A percentile compares a stretch with the other conserved stretches of the same genome.
phyloP scores from a whole-genome alignment of 2,329 filamentous ascomycete species.

The Colletotrichum horii region DNA sequence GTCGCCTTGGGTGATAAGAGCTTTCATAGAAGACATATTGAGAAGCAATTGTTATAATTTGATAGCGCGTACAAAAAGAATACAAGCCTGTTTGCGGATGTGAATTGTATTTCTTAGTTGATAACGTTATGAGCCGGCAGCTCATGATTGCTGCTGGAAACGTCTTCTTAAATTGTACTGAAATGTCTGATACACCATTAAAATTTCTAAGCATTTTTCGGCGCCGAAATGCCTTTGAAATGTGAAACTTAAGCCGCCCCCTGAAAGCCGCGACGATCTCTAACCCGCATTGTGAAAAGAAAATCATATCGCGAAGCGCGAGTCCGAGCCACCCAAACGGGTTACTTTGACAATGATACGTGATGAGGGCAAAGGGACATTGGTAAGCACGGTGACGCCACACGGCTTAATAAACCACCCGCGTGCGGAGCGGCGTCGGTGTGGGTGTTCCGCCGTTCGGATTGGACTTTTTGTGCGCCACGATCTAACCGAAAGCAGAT shows the following conservation, averaged over 20 bases:
- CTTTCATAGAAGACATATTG: background rate
- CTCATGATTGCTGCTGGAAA: background rate
- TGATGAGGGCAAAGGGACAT: background rate
- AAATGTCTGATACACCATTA: background rate
- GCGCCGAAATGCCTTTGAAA: background rate
- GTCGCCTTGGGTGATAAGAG: conserved; percentile 37
- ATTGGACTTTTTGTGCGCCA: background rate
- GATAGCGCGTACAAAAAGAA: background rate
- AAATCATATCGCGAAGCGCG: background rate
- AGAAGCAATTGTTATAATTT: background rate
- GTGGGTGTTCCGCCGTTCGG: background rate
- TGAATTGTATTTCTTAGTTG: background rate
- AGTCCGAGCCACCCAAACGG: background rate
- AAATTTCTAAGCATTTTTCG: background rate
- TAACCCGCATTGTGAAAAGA: background rate
- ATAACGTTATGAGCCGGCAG: background rate
- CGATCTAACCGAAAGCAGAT: background rate
- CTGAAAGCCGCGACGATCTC: background rate
- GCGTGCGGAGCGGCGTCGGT: background rate
- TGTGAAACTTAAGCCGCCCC: background rate
- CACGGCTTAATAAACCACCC: background rate
- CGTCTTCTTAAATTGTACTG: background rate
- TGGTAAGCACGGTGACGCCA: background rate
- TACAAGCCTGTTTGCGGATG: background rate
- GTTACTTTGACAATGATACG: background rate